Evolutionary conservation across 805 yeast genomes (phyloP).

Genomic region (Starmera amethionina): DNA sequence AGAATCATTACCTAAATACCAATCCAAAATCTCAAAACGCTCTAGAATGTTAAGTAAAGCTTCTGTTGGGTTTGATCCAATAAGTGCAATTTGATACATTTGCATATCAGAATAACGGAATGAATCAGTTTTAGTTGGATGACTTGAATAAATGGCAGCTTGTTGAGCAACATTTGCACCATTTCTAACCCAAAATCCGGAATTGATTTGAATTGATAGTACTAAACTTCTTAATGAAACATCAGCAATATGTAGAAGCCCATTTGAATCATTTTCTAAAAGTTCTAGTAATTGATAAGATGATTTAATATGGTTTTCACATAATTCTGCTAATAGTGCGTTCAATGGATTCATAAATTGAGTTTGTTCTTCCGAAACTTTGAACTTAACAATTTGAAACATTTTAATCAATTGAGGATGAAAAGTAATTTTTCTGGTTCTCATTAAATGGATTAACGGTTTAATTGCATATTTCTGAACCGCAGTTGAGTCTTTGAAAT

Average conservation of each 20-base stretch:
- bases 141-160: slow-evolving; percentile 37
- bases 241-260: slow-evolving; percentile 40
- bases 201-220: slow-evolving; percentile 47
- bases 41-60: slow-evolving; percentile 46
- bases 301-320: background rate
- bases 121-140: slow-evolving; percentile 32
- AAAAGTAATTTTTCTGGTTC: too few relatives aligned
- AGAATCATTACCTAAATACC: slow-evolving; percentile 31
- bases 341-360: slow-evolving; percentile 55
- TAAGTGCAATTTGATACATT: slow-evolving; percentile 50
- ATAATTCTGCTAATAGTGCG: slow-evolving; percentile 35
- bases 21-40: slow-evolving; percentile 48
- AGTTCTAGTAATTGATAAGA: too few relatives aligned
- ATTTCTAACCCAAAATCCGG: slow-evolving; percentile 69
- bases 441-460: too few relatives aligned
- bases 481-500: too few relatives aligned
- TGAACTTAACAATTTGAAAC: slow-evolving; percentile 22
- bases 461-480: too few relatives aligned
- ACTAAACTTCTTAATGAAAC: slow-evolving; percentile 51
- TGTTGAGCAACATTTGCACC: slow-evolving; percentile 47
- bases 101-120: slow-evolving; percentile 69
- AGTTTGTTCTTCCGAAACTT: slow-evolving; percentile 38
- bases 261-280: too few relatives aligned
- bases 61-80: slow-evolving; percentile 39
- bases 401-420: slow-evolving; percentile 2